These are phyloP conservation scores for Olyra latifolia DNA, from an alignment of 176 grass and related monocot genomes.

Conservation along the genomic window DNA sequence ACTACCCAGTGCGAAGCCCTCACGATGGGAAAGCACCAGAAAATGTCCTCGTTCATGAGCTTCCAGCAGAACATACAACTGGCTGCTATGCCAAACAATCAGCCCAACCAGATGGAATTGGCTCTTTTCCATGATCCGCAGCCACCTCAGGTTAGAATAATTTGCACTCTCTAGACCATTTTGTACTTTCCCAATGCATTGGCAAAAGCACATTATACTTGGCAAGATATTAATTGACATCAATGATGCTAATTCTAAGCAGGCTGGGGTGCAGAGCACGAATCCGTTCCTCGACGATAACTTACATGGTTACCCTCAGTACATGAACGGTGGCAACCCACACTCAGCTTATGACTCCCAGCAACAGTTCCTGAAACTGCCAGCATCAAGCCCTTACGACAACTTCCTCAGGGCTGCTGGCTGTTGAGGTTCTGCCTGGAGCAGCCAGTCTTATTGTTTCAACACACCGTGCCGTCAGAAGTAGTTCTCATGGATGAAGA, in stretches of 20 bases:
- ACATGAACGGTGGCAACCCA: slow-evolving; percentile 18
- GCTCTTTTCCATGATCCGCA: slow-evolving; percentile 32
- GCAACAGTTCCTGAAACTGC: slow-evolving; percentile 63
- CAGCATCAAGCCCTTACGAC: slow-evolving; percentile 80
- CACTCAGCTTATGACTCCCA: slow-evolving; percentile 25
- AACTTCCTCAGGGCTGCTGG: slow-evolving; percentile 90
- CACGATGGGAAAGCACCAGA: slow-evolving; percentile 79
- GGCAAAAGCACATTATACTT: not conserved
- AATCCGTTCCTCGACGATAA: slow-evolving; percentile 73
- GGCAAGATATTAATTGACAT: not conserved
- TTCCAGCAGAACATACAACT: slow-evolving; percentile 43
- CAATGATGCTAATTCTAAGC: not conserved
- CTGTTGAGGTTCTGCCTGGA: slow-evolving; percentile 37
- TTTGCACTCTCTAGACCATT: not conserved
- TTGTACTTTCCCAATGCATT: not conserved
- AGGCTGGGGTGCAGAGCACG: slow-evolving; percentile 37
- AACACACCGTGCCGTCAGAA: not conserved
- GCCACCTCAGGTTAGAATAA: slow-evolving; percentile 40
- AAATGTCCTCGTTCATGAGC: slow-evolving; percentile 83
- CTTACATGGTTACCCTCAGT: slow-evolving; percentile 36
- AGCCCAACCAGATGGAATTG: slow-evolving; percentile 35
- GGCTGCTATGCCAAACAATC: slow-evolving; percentile 8
- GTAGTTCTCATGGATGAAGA: not conserved
- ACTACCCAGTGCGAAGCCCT: slow-evolving; percentile 79
- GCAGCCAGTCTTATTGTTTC: not conserved